These are phyloP conservation scores for Camellia japonica DNA, from an alignment of 148 eudicot species.

Conservation along the genomic window DNA sequence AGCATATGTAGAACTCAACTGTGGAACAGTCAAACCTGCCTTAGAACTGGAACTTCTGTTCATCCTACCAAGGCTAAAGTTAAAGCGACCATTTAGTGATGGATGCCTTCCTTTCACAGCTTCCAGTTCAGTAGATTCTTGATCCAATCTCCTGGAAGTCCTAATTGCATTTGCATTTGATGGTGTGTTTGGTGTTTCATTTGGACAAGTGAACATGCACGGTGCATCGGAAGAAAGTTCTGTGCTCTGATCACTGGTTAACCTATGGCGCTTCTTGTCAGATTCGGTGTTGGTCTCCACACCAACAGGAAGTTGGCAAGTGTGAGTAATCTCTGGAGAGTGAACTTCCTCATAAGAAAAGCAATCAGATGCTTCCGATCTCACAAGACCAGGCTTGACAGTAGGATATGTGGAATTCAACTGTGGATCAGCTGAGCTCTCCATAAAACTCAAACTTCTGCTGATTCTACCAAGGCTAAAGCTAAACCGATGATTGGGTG, in stretches of 20 bases:
- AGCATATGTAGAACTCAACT: conserved; percentile 29
- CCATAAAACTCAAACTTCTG: conserved; percentile 73
- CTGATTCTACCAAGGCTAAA: conserved; percentile 52
- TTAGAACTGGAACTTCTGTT: conserved; percentile 68
- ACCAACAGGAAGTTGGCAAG: conserved; percentile 40
- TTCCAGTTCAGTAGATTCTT: conserved; percentile 17
- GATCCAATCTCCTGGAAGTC: conserved; percentile 20
- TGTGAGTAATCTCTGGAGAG: conserved; percentile 14
- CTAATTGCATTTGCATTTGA: conserved; percentile 8
- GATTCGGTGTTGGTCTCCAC: conserved; percentile 33
- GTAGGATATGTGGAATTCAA: conserved; percentile 29
- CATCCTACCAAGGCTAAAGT: conserved; percentile 55
- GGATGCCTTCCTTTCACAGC: conserved; percentile 34
- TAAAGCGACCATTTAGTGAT: conserved; percentile 47
- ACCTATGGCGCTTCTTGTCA: conserved; percentile 34
- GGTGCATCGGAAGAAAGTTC: conserved; percentile 21
- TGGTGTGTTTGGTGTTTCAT: conserved; percentile 13
- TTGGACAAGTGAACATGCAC: conserved; percentile 3
- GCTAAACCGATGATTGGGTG: conserved; percentile 49
- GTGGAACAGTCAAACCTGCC: conserved; percentile 48
- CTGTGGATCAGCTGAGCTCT: conserved; percentile 39
- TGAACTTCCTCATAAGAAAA: no score
- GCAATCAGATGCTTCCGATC: conserved; percentile 22
- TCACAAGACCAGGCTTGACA: conserved; percentile 46
- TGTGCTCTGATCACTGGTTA: conserved; percentile 31